Evolutionary conservation across 345 rosid genomes (phyloP).

Genomic region (Gossypium bickii): DNA sequence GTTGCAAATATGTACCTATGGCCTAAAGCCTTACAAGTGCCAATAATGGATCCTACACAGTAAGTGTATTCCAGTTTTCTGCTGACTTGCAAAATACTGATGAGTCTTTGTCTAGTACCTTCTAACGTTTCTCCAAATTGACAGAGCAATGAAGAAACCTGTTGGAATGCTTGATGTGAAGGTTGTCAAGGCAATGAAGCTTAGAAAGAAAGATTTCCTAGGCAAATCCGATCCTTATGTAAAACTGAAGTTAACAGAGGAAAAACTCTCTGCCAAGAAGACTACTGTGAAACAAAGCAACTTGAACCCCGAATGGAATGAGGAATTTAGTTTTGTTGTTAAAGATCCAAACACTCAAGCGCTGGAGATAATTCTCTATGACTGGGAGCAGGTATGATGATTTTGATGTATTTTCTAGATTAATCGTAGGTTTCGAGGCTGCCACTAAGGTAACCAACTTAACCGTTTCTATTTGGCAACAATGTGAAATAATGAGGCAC

Average conservation of each 20-base stretch:
- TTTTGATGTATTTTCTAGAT: not conserved
- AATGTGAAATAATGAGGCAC: not conserved
- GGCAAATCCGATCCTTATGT: slow-evolving; percentile 96
- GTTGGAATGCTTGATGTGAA: slow-evolving; percentile 81
- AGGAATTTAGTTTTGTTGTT: slow-evolving; percentile 71
- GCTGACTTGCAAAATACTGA: not conserved
- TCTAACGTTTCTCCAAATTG: slow-evolving; percentile 1
- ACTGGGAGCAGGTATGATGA: slow-evolving; percentile 82
- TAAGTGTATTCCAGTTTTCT: slow-evolving; percentile 22
- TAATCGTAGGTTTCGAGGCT: not conserved
- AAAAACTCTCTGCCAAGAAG: slow-evolving; percentile 65
- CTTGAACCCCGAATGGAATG: slow-evolving; percentile 95
- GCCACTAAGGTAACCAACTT: not conserved
- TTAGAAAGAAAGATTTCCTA: slow-evolving; percentile 76
- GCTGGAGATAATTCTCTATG: slow-evolving; percentile 59
- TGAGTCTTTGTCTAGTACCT: not conserved
- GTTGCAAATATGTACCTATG: slow-evolving; percentile 94
- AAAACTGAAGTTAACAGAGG: slow-evolving; percentile 75
- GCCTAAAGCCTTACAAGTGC: slow-evolving; percentile 87
- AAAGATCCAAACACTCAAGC: slow-evolving; percentile 77
- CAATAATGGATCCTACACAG: slow-evolving; percentile 80
- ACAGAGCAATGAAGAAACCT: slow-evolving; percentile 77
- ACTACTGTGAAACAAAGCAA: slow-evolving; percentile 79
- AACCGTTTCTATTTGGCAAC: not conserved
- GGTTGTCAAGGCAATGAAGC: slow-evolving; percentile 70